A percentile compares a stretch with the other conserved stretches of the same genome.
Conservation (phyloP, 1,284 basidiomycete genomes). For the Pseudozyma thailandica region DNA sequence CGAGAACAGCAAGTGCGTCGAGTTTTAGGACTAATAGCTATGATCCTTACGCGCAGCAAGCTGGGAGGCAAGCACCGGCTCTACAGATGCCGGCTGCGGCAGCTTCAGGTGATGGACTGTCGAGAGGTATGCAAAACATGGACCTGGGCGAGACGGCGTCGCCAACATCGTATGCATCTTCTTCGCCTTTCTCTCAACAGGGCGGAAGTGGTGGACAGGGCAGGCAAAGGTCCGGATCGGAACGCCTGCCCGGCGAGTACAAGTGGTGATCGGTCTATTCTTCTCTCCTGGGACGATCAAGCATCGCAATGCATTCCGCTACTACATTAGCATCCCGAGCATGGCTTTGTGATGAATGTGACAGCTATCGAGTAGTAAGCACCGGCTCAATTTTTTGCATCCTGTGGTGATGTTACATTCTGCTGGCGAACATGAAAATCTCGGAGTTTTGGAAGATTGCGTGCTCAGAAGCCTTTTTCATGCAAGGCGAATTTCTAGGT, state of each 20-base stretch:
- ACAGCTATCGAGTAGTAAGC: too few species aligned
- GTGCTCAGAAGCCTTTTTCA: slow-evolving; percentile 12
- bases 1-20: slow-evolving; percentile 47
- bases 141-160: slow-evolving; percentile 18
- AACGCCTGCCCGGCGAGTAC: slow-evolving; percentile 43
- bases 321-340: too few species aligned
- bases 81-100: neutral
- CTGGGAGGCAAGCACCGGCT: slow-evolving; percentile 4
- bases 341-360: too few species aligned
- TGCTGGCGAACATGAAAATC: too few species aligned
- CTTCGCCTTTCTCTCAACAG: slow-evolving; percentile 26
- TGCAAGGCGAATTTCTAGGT: neutral
- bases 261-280: slow-evolving; percentile 25
- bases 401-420: neutral
- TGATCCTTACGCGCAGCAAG: slow-evolving; percentile 27
- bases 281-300: neutral
- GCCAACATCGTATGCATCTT: slow-evolving; percentile 31
- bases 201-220: slow-evolving; percentile 8
- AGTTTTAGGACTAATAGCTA: slow-evolving; percentile 32
- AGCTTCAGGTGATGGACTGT: slow-evolving; percentile 4
- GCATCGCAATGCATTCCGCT: neutral
- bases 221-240: slow-evolving; percentile 5
- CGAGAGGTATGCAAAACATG: slow-evolving; percentile 18
- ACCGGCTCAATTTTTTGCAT: too few species aligned
- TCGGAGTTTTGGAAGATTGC: slow-evolving; percentile 9